Evolutionary conservation across 345 rosid genomes (phyloP), one percentile per base, ranked within the genome.

Genomic region (Turritis glabra): DNA sequence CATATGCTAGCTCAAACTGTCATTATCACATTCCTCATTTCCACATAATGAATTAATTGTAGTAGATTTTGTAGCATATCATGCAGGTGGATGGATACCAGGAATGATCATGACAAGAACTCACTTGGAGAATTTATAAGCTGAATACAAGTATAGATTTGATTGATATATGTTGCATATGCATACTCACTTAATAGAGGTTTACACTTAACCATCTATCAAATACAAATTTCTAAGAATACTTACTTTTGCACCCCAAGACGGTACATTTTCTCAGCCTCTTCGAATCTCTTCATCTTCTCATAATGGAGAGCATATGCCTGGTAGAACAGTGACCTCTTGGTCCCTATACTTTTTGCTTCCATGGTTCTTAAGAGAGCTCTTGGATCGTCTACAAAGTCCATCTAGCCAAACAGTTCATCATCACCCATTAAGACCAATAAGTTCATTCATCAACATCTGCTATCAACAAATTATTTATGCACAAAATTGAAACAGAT

Each of bases 231-330:
- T 37, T 37, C n/a, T 8, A 67, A 38, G 64, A 6, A 18, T 13
- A 63, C 95, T 84, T 84, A 94, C 98, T 90, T 94, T 57, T 87
- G 85, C 64, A 86, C 88, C 3, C 97, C 97, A 60, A 85, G 77
- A 78, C 82, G 85, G 64, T 87, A 94, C 96, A 91, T 88, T 79
- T 87, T 88, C 82, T 94, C 97, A 65, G 97, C 96, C 66, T 90
- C 96, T 32, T 86, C 90, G 59, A 83, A 90, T 57, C 85, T 91
- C 89, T 87, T 94, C 50, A 80, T 78, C 85, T 90, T 91, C 85
- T 91, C 98, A 64, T 90, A 85, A 76, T 85, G 87, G 38, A 94
- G 93, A 60, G 96, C 93, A 80, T 94, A 86, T 2, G 98, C 98
- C 73, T 88, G 96, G 81, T 90, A 94, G 84, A 87, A 94, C 72